phyloP scores from a whole-genome alignment of 805 yeast genomes.

The Komagataella mondaviorum region DNA sequence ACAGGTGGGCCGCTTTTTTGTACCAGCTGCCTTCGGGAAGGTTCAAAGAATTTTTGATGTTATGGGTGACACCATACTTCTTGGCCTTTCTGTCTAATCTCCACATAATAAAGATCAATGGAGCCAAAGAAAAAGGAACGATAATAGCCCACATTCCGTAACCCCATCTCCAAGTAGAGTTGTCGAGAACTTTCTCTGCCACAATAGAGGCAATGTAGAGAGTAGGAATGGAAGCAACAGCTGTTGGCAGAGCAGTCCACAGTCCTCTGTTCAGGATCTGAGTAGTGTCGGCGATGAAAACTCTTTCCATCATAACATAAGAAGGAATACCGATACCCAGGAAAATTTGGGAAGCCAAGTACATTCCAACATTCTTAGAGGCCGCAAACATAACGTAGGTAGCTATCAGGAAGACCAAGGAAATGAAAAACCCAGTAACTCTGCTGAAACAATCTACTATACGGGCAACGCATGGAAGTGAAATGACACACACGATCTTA shows the following conservation, averaged over 20 bases:
- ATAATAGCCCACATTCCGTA: constrained; percentile 35
- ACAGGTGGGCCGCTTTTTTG: background rate
- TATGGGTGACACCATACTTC: constrained; percentile 9
- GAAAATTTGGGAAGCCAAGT: constrained; percentile 18
- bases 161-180: constrained; percentile 41
- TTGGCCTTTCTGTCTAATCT: constrained; percentile 15
- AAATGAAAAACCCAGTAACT: constrained; percentile 15
- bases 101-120: constrained; percentile 14
- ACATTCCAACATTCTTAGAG: constrained; percentile 12
- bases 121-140: constrained; percentile 23
- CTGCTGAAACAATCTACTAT: constrained; percentile 15
- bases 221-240: constrained; percentile 18
- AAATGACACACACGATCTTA: background rate
- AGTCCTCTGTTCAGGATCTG: constrained; percentile 17
- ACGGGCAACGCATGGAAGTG: constrained; percentile 9
- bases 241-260: constrained; percentile 1
- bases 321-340: constrained; percentile 17
- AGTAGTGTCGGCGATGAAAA: constrained; percentile 16
- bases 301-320: constrained; percentile 13
- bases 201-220: constrained; percentile 18
- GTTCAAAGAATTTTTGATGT: background rate
- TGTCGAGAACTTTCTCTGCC: constrained; percentile 22
- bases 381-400: constrained; percentile 16
- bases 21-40: background rate
- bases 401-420: constrained; percentile 10